Evolutionary conservation across 2,329 filamentous ascomycete genomes (phyloP).

Genomic region (Elsinoe ampelina): DNA sequence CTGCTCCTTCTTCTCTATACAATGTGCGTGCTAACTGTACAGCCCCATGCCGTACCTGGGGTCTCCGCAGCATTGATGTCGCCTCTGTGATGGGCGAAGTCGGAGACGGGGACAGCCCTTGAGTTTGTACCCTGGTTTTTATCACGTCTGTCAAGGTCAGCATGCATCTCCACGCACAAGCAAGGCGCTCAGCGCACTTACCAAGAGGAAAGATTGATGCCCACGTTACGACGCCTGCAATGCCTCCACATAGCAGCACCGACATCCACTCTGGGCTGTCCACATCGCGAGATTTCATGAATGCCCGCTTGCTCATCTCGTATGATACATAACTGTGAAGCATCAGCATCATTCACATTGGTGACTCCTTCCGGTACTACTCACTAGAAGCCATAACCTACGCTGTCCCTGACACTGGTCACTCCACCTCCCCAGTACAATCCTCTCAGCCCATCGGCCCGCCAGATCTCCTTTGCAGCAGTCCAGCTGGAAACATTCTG

Average conservation of each 20-base stretch:
- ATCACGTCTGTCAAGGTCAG: conserved; percentile 56
- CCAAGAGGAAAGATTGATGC: conserved; percentile 73
- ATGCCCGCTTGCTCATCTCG: conserved; percentile 58
- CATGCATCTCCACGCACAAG: neutral
- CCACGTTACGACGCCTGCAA: conserved; percentile 85
- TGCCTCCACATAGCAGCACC: conserved; percentile 66
- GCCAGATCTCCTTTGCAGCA: conserved; percentile 26
- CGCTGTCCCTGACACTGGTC: conserved; percentile 71
- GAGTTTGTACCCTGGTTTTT: conserved; percentile 84
- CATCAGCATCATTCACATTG: conserved; percentile 1
- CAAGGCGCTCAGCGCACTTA: conserved; percentile 16
- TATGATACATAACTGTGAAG: conserved; percentile 71
- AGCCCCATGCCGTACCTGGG: conserved; percentile 39
- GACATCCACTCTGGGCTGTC: conserved; percentile 18
- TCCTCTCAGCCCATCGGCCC: conserved; percentile 47
- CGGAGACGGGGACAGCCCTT: conserved; percentile 32
- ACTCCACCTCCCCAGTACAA: conserved; percentile 74
- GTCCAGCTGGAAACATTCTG: conserved; percentile 21
- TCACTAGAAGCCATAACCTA: conserved; percentile 93
- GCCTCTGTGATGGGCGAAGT: neutral
- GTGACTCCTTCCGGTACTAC: conserved; percentile 19
- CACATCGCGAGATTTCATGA: conserved; percentile 28
- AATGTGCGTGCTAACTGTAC: conserved; percentile 55
- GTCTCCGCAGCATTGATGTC: conserved; percentile 2
- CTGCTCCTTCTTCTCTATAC: conserved; percentile 61